Percentiles rank a stretch among this genome's conserved stretches.
Conservation (phyloP, 2,329 filamentous ascomycete species). For the Colletotrichum destructivum region DNA sequence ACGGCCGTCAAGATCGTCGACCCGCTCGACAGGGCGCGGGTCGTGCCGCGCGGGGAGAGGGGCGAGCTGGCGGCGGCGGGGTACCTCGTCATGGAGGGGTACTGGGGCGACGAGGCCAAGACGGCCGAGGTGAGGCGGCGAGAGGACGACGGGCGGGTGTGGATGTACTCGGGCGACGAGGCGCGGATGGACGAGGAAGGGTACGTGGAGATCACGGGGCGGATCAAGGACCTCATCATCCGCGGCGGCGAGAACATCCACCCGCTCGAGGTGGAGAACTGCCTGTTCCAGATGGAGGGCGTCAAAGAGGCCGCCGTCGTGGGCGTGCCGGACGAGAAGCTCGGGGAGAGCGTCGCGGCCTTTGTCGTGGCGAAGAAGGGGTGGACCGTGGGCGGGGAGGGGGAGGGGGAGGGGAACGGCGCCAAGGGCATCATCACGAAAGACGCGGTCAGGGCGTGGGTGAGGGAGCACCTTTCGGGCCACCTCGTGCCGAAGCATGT, state of each 20-base stretch:
- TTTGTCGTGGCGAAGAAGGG: conserved; percentile 74
- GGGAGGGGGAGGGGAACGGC: conserved; percentile 41
- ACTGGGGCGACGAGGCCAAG: conserved; percentile 81
- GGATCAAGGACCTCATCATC: conserved; percentile 97
- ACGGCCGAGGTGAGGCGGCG: conserved; percentile 77
- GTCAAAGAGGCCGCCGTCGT: conserved; percentile 87
- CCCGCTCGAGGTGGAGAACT: conserved; percentile 93
- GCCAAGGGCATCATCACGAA: conserved; percentile 60
- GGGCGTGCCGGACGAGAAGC: conserved; percentile 84
- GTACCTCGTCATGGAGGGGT: conserved; percentile 92
- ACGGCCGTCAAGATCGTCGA: conserved; percentile 84
- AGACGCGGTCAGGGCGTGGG: conserved; percentile 79
- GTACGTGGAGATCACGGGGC: conserved; percentile 89
- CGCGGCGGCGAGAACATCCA: conserved; percentile 96
- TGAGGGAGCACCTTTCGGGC: conserved; percentile 75
- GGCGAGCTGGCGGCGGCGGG: conserved; percentile 89
- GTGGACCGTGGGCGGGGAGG: conserved; percentile 46
- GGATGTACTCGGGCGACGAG: conserved; percentile 97
- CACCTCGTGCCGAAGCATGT: conserved; percentile 91
- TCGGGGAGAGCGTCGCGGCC: conserved; percentile 89
- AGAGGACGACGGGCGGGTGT: conserved; percentile 70
- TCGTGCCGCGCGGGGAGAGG: conserved; percentile 75
- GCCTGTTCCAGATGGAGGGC: conserved; percentile 79
- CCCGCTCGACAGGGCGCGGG: conserved; percentile 69
- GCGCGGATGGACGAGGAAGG: conserved; percentile 86